A percentile compares a stretch with the other conserved stretches of the same genome.
phyloP scores from a whole-genome alignment of 2,329 filamentous ascomycete species.

The Nannizziopsis arthrosporioides region DNA sequence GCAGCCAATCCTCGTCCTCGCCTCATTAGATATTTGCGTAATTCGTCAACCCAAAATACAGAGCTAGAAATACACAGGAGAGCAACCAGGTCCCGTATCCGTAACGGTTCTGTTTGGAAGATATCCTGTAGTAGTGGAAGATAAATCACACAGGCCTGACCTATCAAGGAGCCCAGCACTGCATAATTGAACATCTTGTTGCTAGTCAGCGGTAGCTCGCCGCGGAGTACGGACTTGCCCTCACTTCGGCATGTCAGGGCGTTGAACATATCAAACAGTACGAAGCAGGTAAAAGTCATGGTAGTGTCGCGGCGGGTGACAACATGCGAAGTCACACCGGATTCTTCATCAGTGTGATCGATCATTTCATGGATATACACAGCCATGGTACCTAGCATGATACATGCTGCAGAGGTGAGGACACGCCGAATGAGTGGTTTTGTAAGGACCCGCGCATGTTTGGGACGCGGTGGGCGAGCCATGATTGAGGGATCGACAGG shows the following conservation, averaged over 20 bases:
- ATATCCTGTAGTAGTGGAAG: constrained; percentile 85
- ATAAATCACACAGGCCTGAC: constrained; percentile 86
- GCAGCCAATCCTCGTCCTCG: constrained; percentile 17
- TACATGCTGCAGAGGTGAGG: constrained; percentile 72
- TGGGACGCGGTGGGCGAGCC: constrained; percentile 74
- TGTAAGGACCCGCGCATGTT: constrained; percentile 85
- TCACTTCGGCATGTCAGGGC: constrained; percentile 86
- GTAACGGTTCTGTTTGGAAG: constrained; percentile 86
- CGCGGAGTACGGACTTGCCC: constrained; percentile 73
- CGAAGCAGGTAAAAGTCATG: constrained; percentile 98
- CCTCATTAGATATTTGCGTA: constrained; percentile 54
- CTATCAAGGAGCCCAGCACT: constrained; percentile 69
- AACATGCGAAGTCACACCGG: constrained; percentile 40
- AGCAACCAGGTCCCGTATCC: constrained; percentile 59
- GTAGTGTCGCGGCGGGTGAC: constrained; percentile 92
- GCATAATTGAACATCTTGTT: constrained; percentile 97
- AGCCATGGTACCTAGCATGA: constrained; percentile 82
- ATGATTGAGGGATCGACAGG: constrained; percentile 90
- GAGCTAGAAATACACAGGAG: constrained; percentile 67
- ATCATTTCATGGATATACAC: constrained; percentile 90
- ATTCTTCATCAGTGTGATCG: constrained; percentile 47
- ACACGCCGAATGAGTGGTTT: constrained; percentile 70
- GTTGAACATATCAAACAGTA: constrained; percentile 99
- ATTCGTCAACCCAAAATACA: constrained; percentile 93
- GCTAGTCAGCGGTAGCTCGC: constrained; percentile 69